phyloP scores from a whole-genome alignment of 1,284 basidiomycete species.

The Tremellales sp. region DNA sequence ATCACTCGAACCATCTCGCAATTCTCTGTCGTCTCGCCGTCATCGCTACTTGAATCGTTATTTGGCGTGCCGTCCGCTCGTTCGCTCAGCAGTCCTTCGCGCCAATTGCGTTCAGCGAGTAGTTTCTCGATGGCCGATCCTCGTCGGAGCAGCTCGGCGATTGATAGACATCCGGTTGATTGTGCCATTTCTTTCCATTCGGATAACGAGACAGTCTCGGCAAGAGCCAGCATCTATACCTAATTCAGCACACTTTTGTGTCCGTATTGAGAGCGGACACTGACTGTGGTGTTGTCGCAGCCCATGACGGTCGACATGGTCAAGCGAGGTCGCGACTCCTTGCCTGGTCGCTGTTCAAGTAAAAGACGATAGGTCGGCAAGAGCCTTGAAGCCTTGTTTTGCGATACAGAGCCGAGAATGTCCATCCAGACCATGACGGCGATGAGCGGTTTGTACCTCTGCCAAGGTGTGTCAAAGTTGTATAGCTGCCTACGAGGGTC shows the following conservation, averaged over 20 bases:
- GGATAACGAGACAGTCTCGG: conserved; percentile 65
- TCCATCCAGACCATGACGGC: conserved; percentile 81
- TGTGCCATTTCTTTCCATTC: conserved; percentile 58
- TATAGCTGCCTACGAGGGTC: background rate
- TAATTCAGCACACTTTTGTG: too few species aligned
- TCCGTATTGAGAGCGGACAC: conserved; percentile 2
- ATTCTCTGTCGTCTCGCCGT: background rate
- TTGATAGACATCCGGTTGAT: conserved; percentile 38
- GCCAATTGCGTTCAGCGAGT: conserved; percentile 21
- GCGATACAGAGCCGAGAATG: conserved; percentile 69
- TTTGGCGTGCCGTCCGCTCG: background rate
- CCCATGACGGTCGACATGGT: conserved; percentile 76
- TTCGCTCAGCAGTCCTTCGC: conserved; percentile 10
- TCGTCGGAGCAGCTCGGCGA: conserved; percentile 57
- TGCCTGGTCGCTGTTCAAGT: conserved; percentile 48
- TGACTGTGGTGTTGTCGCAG: conserved; percentile 59
- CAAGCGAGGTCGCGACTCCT: conserved; percentile 39
- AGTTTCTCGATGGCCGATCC: conserved; percentile 56
- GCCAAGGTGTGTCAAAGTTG: conserved; percentile 9
- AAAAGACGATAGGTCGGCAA: conserved; percentile 57
- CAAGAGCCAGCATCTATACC: conserved; percentile 69
- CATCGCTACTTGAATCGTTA: background rate
- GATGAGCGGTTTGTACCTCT: conserved; percentile 50
- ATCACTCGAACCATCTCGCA: conserved; percentile 8
- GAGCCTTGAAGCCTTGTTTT: conserved; percentile 58